A percentile compares a stretch with the other conserved stretches of the same genome.
These are phyloP conservation scores for Dendrostoma leiphaemia DNA, from an alignment of 2,329 filamentous ascomycete species.

Conservation along the genomic window DNA sequence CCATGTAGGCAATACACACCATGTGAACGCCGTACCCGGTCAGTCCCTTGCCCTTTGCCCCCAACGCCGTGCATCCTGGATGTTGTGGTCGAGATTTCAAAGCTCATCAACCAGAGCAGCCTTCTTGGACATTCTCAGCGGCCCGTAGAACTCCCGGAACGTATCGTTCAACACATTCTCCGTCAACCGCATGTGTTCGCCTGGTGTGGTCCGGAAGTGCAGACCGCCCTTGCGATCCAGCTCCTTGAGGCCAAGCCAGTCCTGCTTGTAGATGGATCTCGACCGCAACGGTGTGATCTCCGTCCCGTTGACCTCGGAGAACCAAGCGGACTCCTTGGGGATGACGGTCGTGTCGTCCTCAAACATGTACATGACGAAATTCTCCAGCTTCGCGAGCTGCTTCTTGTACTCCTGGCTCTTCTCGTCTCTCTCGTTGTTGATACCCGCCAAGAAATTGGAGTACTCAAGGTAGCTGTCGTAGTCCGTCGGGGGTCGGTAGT, in stretches of 20 bases:
- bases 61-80: background rate
- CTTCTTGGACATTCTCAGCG: conserved; percentile 35
- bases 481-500: conserved; percentile 74
- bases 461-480: conserved; percentile 71
- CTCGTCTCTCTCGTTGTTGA: conserved; percentile 82
- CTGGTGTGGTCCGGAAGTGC: conserved; percentile 69
- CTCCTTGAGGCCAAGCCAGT: conserved; percentile 84
- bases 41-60: background rate
- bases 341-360: conserved; percentile 81
- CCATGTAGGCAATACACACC: too few species aligned
- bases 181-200: conserved; percentile 79
- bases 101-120: conserved; percentile 10
- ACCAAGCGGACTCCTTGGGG: conserved; percentile 90
- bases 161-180: conserved; percentile 64
- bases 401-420: conserved; percentile 75
- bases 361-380: conserved; percentile 88
- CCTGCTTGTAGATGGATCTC: conserved; percentile 75
- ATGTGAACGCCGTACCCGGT: background rate
- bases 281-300: conserved; percentile 66
- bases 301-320: conserved; percentile 77
- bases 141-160: conserved; percentile 67
- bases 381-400: conserved; percentile 67
- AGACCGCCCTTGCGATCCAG: conserved; percentile 79
- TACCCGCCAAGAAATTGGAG: conserved; percentile 88
- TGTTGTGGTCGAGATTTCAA: background rate